Percentiles rank a stretch among this genome's conserved stretches.
Conservation (phyloP, 768 basidiomycete species). For the Mycena capillaripes region DNA sequence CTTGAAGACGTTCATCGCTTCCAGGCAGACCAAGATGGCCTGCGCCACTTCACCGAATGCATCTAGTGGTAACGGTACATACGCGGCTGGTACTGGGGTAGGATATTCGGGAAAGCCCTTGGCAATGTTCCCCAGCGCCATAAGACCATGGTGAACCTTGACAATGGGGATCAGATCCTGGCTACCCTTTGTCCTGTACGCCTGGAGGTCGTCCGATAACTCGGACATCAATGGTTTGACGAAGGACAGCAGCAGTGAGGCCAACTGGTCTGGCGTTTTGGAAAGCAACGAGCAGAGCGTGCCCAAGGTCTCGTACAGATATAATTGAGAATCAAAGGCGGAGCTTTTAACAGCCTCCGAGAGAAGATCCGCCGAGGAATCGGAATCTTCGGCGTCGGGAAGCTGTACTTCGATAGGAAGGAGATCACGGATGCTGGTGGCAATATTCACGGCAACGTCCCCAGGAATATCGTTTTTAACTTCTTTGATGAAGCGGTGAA, state of each 20-base stretch:
- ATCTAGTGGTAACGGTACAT: constrained; percentile 78
- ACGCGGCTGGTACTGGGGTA: constrained; percentile 73
- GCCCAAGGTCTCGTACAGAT: constrained; percentile 94
- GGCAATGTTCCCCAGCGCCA: constrained; percentile 94
- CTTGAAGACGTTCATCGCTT: constrained; percentile 89
- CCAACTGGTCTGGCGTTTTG: constrained; percentile 76
- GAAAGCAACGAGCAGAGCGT: constrained; percentile 84
- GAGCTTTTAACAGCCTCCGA: constrained; percentile 85
- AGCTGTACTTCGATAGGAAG: constrained; percentile 82
- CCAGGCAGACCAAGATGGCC: constrained; percentile 87
- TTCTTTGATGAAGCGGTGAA: constrained; percentile 92
- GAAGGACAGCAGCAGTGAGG: constrained; percentile 77
- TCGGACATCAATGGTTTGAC: constrained; percentile 87
- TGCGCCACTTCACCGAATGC: constrained; percentile 90
- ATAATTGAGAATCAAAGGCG: constrained; percentile 90
- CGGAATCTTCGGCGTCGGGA: constrained; percentile 82
- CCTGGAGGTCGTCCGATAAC: constrained; percentile 70
- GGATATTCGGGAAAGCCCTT: constrained; percentile 98
- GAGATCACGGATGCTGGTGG: constrained; percentile 83
- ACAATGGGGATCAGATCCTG: constrained; percentile 85
- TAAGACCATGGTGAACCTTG: constrained; percentile 91
- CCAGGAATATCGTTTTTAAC: constrained; percentile 81
- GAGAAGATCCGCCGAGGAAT: constrained; percentile 69
- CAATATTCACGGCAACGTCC: constrained; percentile 77
- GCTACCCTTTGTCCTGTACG: constrained; percentile 65